Evolutionary conservation across 176 grass and related monocot genomes (phyloP).

Genomic region (Oryza glumipatula): DNA sequence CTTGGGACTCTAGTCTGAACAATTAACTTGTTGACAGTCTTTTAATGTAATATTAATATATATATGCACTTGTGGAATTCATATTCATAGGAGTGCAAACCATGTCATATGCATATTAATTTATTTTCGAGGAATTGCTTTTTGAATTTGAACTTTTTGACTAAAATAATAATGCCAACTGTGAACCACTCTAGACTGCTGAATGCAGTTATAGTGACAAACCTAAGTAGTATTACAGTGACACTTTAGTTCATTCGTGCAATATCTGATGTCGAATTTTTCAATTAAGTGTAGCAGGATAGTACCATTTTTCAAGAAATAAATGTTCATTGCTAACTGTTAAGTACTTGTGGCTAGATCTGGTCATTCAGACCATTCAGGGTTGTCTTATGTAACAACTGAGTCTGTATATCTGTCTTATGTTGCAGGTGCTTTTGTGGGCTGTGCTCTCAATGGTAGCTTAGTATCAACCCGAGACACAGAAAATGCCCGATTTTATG

Average conservation of each 20-base stretch:
- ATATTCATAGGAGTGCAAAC: not conserved
- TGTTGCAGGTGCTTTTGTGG: constrained; percentile 78
- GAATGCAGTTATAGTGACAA: not conserved
- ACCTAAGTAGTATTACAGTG: not conserved
- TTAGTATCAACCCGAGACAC: constrained; percentile 58
- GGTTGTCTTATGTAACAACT: constrained; percentile 13
- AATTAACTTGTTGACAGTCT: not conserved
- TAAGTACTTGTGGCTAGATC: not conserved
- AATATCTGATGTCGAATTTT: not conserved
- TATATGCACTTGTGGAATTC: no score
- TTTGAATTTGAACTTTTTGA: not conserved
- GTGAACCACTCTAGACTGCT: not conserved
- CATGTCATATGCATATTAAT: not conserved
- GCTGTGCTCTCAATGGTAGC: constrained; percentile 82
- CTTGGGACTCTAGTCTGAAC: not conserved
- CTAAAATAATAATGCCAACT: not conserved
- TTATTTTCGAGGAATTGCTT: not conserved
- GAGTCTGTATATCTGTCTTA: not conserved
- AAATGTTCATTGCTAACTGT: not conserved
- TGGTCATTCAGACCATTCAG: not conserved
- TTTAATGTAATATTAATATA: not conserved
- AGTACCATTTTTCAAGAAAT: not conserved
- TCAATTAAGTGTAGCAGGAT: not conserved
- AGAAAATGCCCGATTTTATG: constrained; percentile 81
- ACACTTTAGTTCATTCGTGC: not conserved